phyloP scores from a whole-genome alignment of 2,329 filamentous ascomycete species.

The Fusarium coicis region DNA sequence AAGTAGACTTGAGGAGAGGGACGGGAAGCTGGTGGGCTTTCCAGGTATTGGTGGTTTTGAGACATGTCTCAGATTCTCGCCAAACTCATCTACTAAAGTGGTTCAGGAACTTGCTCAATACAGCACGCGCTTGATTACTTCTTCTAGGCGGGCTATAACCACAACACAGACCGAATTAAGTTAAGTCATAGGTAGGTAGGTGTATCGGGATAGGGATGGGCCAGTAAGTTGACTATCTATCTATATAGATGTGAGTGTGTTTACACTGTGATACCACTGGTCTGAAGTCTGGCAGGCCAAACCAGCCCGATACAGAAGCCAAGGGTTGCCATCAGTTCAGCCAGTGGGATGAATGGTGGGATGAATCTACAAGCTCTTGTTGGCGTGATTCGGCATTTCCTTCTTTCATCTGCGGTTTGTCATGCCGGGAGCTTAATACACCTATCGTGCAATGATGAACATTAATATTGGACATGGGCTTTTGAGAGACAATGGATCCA shows the following conservation, averaged over 20 bases:
- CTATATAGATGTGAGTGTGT: background rate
- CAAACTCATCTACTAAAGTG: constrained; percentile 12
- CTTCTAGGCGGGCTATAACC: constrained; percentile 1
- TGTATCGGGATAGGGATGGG: background rate
- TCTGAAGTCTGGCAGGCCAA: background rate
- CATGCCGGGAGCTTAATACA: background rate
- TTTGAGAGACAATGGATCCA: background rate
- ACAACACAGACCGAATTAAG: background rate
- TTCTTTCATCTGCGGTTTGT: background rate
- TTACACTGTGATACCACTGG: background rate
- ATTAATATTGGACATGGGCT: background rate
- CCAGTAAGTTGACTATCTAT: background rate
- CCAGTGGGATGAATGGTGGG: constrained; percentile 27
- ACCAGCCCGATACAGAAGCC: background rate
- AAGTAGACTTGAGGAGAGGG: constrained; percentile 7
- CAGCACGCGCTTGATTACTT: constrained; percentile 19
- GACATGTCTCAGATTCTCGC: constrained; percentile 33
- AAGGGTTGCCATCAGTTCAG: constrained; percentile 2
- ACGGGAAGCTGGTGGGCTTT: constrained; percentile 19
- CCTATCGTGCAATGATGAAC: background rate
- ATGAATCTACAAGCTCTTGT: background rate
- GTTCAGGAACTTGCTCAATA: background rate
- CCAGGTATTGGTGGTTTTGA: constrained; percentile 26
- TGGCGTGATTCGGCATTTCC: background rate
- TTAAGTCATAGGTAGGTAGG: background rate